These are phyloP conservation scores for Colletotrichum karsti DNA, from an alignment of 2,329 filamentous ascomycete genomes.

Conservation along the genomic window DNA sequence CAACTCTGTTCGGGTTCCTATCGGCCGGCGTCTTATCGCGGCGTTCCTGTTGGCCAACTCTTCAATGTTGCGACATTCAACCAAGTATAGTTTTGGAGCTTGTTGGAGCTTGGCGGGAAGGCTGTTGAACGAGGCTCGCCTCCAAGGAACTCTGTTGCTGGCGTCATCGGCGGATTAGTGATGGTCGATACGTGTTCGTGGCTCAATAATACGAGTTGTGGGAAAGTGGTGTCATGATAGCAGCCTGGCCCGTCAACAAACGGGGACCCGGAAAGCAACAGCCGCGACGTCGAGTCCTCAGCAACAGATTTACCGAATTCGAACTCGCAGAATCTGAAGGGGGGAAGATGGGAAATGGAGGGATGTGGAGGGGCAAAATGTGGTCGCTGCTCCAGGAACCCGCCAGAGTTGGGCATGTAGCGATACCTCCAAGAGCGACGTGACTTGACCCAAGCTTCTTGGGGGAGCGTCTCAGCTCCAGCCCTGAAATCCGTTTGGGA, in stretches of 20 bases:
- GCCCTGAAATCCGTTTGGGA: neutral
- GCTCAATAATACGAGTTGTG: neutral
- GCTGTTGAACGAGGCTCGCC: neutral
- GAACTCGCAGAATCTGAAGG: neutral
- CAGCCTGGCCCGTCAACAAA: conserved; percentile 8
- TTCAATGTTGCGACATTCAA: neutral
- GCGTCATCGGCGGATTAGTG: neutral
- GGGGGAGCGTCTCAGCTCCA: conserved; percentile 5
- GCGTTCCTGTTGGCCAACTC: conserved; percentile 15
- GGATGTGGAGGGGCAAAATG: conserved; percentile 20
- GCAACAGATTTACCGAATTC: neutral
- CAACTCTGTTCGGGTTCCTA: conserved; percentile 8
- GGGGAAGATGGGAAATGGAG: conserved; percentile 11
- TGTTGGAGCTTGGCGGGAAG: conserved; percentile 15
- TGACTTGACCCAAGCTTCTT: conserved; percentile 17
- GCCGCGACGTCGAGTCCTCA: neutral
- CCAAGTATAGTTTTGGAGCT: conserved; percentile 5
- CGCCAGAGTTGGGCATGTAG: conserved; percentile 18
- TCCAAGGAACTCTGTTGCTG: neutral
- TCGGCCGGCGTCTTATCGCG: conserved; percentile 9
- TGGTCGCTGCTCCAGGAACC: conserved; percentile 20
- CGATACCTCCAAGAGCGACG: conserved; percentile 3
- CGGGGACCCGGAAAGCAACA: conserved; percentile 15
- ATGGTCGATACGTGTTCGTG: conserved; percentile 1
- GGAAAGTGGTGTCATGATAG: conserved; percentile 25